phyloP scores from a whole-genome alignment of 106 monocot species.

The Dendrobium catenatum region DNA sequence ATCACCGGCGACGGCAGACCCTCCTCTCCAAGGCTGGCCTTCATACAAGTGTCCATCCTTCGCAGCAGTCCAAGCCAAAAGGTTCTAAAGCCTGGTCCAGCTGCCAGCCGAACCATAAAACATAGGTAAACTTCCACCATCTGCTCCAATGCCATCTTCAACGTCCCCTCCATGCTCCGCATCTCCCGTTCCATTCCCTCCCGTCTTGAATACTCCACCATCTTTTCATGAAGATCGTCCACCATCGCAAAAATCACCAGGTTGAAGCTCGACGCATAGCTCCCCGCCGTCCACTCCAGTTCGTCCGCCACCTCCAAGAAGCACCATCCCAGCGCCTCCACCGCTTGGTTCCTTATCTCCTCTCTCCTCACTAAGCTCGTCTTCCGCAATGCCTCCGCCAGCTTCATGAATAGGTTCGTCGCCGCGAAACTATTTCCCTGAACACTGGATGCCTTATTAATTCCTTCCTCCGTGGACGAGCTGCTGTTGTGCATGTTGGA shows the following conservation, averaged over 20 bases:
- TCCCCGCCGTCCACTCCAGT: constrained; percentile 58
- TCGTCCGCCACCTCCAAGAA: constrained; percentile 42
- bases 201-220: constrained; percentile 73
- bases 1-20: constrained; percentile 28
- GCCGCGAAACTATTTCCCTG: background rate
- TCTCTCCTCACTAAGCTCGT: constrained; percentile 69
- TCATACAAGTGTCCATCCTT: constrained; percentile 94
- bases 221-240: constrained; percentile 90
- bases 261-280: constrained; percentile 67
- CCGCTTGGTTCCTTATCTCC: constrained; percentile 85
- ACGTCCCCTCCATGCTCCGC: constrained; percentile 74
- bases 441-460: background rate
- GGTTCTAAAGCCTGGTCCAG: constrained; percentile 59
- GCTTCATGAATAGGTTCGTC: constrained; percentile 61
- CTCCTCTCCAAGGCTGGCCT: constrained; percentile 36
- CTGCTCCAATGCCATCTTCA: constrained; percentile 58
- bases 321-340: constrained; percentile 26
- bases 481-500: constrained; percentile 10
- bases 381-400: constrained; percentile 65
- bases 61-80: constrained; percentile 81
- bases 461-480: constrained; percentile 6
- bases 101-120: constrained; percentile 41
- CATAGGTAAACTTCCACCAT: constrained; percentile 56
- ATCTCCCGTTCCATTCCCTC: constrained; percentile 70
- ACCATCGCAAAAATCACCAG: constrained; percentile 68